Percentiles rank a stretch among this genome's conserved stretches.
Conservation (phyloP, 1,139 yeast genomes). For the Debaryomycetaceae sp. region DNA sequence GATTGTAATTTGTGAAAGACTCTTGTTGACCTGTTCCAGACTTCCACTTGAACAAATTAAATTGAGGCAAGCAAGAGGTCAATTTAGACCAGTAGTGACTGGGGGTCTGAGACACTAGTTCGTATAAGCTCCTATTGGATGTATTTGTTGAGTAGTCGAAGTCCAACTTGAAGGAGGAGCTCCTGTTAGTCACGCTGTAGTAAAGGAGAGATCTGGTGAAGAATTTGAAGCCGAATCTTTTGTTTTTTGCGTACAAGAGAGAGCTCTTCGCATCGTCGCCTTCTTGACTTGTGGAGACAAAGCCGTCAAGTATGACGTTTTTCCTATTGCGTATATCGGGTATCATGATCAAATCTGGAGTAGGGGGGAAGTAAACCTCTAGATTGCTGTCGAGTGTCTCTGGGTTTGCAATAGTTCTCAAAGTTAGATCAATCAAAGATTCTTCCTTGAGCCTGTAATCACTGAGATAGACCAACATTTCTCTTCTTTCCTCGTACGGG, state of each 20-base stretch:
- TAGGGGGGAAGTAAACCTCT: constrained; percentile 10
- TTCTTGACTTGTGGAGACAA: constrained; percentile 8
- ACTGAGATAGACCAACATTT: constrained; percentile 14
- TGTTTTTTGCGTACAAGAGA: constrained; percentile 10
- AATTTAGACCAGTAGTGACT: constrained; percentile 4
- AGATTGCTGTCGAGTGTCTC: constrained; percentile 5
- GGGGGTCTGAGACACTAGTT: constrained; percentile 4
- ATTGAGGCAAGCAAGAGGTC: not conserved
- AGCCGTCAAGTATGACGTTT: constrained; percentile 11
- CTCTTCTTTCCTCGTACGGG: constrained; percentile 9
- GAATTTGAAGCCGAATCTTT: constrained; percentile 17
- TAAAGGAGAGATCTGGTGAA: constrained; percentile 14
- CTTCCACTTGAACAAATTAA: not conserved
- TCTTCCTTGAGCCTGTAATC: constrained; percentile 14
- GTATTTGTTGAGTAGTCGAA: not conserved
- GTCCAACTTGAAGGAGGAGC: not conserved
- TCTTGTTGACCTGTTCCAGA: not conserved
- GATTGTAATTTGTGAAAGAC: not conserved
- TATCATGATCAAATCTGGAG: constrained; percentile 13
- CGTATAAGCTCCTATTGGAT: constrained; percentile 4
- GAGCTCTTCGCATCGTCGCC: constrained; percentile 4
- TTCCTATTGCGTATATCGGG: constrained; percentile 7
- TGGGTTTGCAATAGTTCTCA: constrained; percentile 1
- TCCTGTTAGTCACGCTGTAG: constrained; percentile 8
- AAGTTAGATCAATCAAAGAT: constrained; percentile 1